Conservation (phyloP, 163 green algal species). For the Coccomyxa subellipsoidea region DNA sequence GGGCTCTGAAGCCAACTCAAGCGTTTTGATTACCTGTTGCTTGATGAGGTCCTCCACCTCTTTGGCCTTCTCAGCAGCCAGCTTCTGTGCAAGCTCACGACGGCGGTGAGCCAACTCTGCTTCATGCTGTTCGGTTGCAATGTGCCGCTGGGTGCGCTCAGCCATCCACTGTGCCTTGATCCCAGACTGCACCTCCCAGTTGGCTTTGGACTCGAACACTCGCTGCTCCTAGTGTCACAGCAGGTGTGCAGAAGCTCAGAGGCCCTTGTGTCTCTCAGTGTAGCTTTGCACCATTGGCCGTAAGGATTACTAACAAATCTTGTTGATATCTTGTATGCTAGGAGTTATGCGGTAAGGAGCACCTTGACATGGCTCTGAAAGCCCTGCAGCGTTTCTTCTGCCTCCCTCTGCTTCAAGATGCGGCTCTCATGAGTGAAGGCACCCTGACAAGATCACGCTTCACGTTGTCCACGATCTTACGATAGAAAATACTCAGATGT, state of each 20-base stretch:
- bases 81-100: constrained; percentile 12
- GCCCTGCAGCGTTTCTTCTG: not conserved
- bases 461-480: too few relatives aligned
- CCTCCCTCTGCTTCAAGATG: not conserved
- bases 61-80: constrained; percentile 11
- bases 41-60: not conserved
- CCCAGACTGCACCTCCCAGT: not conserved
- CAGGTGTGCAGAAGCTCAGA: too few relatives aligned
- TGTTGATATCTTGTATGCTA: too few relatives aligned
- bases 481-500: too few relatives aligned
- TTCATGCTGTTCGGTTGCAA: not conserved
- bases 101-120: not conserved
- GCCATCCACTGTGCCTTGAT: not conserved
- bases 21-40: not conserved
- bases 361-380: not conserved
- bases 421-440: not conserved
- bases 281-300: too few relatives aligned
- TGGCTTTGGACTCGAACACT: not conserved
- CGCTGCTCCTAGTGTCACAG: not conserved
- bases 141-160: not conserved
- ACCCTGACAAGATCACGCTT: not conserved
- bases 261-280: too few relatives aligned
- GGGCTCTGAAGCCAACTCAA: not conserved
- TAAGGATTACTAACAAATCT: too few relatives aligned
- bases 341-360: not conserved